These are phyloP conservation scores for Penstemon barbatus DNA, from an alignment of 257 asterid genomes.

Conservation along the genomic window DNA sequence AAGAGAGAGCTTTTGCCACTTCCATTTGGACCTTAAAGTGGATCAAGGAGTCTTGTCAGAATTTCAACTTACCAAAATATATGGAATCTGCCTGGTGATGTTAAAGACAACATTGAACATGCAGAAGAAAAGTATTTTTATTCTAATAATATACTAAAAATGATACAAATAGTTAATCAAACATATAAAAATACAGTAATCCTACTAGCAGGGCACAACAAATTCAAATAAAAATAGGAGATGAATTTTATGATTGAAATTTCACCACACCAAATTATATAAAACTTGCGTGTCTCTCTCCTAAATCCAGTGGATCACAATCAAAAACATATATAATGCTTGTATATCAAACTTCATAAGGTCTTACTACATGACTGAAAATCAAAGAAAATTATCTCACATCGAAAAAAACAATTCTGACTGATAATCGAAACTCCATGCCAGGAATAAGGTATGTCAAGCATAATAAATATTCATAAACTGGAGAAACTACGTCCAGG, in stretches of 20 bases:
- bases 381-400: neutral
- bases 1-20: slow-evolving; percentile 99
- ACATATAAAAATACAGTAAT: neutral
- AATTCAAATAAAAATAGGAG: neutral
- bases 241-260: neutral
- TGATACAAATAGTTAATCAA: slow-evolving; percentile 1
- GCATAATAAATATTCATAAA: neutral
- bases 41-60: slow-evolving; percentile 25
- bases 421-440: neutral
- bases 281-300: neutral
- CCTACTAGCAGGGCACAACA: neutral
- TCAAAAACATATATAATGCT: neutral
- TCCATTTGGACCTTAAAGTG: slow-evolving; percentile 91
- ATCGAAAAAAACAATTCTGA: neutral
- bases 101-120: neutral
- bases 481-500: neutral
- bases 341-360: neutral
- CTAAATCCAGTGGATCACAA: neutral
- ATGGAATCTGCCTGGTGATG: slow-evolving; percentile 20
- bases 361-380: neutral
- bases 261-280: neutral
- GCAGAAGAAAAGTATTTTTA: neutral
- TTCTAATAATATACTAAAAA: slow-evolving; percentile 3
- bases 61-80: slow-evolving; percentile 16
- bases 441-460: neutral